These are phyloP conservation scores for Phylloporus rhodoxanthus DNA, from an alignment of 768 basidiomycete genomes.

Conservation along the genomic window DNA sequence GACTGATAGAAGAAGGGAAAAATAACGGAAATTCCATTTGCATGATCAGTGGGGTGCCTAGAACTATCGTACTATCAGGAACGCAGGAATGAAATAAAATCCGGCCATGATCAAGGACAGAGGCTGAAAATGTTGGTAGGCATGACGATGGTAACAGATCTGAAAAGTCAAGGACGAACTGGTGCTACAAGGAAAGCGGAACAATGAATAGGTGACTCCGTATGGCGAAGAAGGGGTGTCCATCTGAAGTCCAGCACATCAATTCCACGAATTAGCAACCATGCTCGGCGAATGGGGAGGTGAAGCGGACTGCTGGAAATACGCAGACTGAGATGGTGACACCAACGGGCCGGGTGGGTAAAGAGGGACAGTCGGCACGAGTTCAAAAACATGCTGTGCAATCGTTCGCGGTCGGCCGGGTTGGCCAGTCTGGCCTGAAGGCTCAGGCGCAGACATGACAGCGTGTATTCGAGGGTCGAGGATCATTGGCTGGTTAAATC, in stretches of 20 bases:
- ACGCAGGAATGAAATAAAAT: not conserved
- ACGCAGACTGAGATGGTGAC: conserved; percentile 48
- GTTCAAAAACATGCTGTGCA: conserved; percentile 71
- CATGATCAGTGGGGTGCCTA: not conserved
- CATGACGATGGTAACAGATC: not conserved
- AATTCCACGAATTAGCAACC: conserved; percentile 25
- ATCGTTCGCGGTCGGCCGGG: conserved; percentile 42
- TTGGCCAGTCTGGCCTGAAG: conserved; percentile 34
- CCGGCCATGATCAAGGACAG: not conserved
- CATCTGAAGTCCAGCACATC: not conserved
- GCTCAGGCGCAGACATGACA: conserved; percentile 62
- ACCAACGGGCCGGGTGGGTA: conserved; percentile 41
- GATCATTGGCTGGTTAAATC: conserved; percentile 38
- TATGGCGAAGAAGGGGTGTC: not conserved
- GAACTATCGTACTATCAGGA: not conserved
- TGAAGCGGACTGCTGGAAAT: conserved; percentile 48
- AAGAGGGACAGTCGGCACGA: conserved; percentile 44
- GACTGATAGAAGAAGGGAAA: not conserved
- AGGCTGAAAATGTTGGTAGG: not conserved
- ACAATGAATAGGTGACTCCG: not conserved
- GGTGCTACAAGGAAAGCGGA: not conserved
- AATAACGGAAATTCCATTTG: not conserved
- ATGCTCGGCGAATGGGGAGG: conserved; percentile 53
- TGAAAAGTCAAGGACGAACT: not conserved
- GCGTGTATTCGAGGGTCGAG: conserved; percentile 84